These are phyloP conservation scores for Vitis amurensis DNA, from an alignment of 164 flowering plant genomes.

Conservation along the genomic window DNA sequence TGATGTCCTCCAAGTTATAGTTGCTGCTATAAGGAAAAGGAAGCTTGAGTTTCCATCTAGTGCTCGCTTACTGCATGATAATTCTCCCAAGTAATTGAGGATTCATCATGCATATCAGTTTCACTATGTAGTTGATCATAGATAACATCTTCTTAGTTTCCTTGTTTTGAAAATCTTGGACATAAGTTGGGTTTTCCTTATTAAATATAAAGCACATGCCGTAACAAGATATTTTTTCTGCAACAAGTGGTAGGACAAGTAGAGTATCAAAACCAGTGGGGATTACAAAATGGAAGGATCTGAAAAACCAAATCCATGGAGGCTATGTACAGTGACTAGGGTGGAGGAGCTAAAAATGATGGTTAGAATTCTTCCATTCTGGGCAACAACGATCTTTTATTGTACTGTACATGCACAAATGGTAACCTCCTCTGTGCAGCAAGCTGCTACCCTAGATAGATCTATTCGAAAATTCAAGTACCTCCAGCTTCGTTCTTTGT, in stretches of 20 bases:
- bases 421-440: slow-evolving; percentile 43
- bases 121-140: no score
- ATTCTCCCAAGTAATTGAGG: background rate
- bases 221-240: no score
- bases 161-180: no score
- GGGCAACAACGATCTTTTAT: slow-evolving; percentile 42
- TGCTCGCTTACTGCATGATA: background rate
- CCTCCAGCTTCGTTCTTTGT: slow-evolving; percentile 37
- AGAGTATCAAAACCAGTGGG: slow-evolving; percentile 5
- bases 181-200: no score
- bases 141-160: no score
- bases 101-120: slow-evolving; percentile 5
- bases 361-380: slow-evolving; percentile 27
- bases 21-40: slow-evolving; percentile 27
- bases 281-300: background rate
- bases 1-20: slow-evolving; percentile 17
- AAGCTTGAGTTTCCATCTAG: slow-evolving; percentile 10
- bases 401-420: slow-evolving; percentile 43
- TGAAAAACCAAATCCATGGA: slow-evolving; percentile 18
- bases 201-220: no score
- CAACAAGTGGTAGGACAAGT: slow-evolving; percentile 33
- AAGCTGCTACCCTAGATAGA: slow-evolving; percentile 41
- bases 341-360: slow-evolving; percentile 41
- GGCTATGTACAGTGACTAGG: slow-evolving; percentile 23
- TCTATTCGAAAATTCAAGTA: slow-evolving; percentile 29